Conservation (phyloP, 129 eudicot species). For the Centella asiatica region DNA sequence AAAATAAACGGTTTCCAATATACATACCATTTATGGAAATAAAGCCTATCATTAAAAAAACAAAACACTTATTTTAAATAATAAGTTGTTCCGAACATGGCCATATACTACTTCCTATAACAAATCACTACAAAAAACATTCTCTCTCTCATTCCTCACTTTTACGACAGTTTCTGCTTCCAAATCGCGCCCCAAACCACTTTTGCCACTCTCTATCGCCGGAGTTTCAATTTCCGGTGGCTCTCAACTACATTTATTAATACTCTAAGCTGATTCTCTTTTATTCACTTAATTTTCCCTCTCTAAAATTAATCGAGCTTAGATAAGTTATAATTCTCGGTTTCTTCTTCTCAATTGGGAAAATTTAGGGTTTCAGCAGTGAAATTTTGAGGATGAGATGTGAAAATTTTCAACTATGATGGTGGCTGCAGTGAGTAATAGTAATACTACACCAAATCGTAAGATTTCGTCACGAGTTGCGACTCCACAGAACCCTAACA, state of each 20-base stretch:
- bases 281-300: neutral
- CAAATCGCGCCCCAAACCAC: constrained; percentile 9
- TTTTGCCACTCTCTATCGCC: constrained; percentile 10
- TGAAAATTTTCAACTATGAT: constrained; percentile 10
- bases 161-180: constrained; percentile 38
- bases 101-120: too few relatives aligned
- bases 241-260: constrained; percentile 8
- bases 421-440: constrained; percentile 54
- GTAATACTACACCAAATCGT: constrained; percentile 31
- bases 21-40: too few relatives aligned
- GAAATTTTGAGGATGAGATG: constrained; percentile 2
- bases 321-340: too few relatives aligned
- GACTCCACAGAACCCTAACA: constrained; percentile 29
- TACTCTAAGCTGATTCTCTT: neutral
- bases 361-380: constrained; percentile 12
- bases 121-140: neutral
- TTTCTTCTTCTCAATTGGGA: too few relatives aligned
- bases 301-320: neutral
- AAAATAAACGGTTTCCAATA: too few relatives aligned
- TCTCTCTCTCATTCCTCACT: neutral
- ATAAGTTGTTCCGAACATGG: too few relatives aligned
- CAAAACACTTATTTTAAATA: too few relatives aligned
- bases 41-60: too few relatives aligned
- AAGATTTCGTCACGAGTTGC: constrained; percentile 28
- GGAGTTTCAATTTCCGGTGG: constrained; percentile 17